phyloP scores from a whole-genome alignment of 2,329 filamentous ascomycete genomes.

The Fusarium udum region DNA sequence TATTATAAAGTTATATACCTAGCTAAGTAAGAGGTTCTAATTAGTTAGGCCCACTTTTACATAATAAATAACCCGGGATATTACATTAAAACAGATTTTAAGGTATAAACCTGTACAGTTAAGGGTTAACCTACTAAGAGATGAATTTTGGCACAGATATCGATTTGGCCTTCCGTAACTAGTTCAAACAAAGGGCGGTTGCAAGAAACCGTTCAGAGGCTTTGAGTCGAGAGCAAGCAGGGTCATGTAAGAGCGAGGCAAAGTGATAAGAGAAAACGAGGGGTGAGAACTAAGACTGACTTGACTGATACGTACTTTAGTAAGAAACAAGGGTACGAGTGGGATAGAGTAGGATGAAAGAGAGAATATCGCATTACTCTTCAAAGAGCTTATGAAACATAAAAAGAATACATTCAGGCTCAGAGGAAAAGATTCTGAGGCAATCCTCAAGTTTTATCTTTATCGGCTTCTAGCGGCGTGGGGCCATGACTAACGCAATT shows the following conservation, averaged over 20 bases:
- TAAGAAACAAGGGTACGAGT: not conserved
- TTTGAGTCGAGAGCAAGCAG: not conserved
- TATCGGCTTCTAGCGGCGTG: conserved; percentile 16
- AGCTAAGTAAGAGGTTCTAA: too few species aligned
- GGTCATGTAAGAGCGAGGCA: conserved; percentile 8
- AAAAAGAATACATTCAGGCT: not conserved
- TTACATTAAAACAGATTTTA: too few species aligned
- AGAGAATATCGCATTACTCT: conserved; percentile 18
- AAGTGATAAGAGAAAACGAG: conserved; percentile 6
- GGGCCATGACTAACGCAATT: conserved; percentile 15
- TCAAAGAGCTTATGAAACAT: not conserved
- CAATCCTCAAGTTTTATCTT: conserved; percentile 6
- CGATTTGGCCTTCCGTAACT: too few species aligned
- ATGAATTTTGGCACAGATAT: too few species aligned
- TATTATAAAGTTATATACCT: too few species aligned
- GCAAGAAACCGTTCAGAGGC: not conserved
- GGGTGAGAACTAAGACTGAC: not conserved
- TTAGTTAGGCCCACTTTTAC: too few species aligned
- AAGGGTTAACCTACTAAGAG: too few species aligned
- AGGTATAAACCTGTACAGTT: too few species aligned
- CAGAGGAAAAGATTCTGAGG: not conserved
- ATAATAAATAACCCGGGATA: too few species aligned
- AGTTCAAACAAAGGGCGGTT: not conserved
- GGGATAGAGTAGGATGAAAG: not conserved
- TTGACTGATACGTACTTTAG: conserved; percentile 14